phyloP scores from a whole-genome alignment of 2,329 filamentous ascomycete genomes.

The Xylaria digitata region DNA sequence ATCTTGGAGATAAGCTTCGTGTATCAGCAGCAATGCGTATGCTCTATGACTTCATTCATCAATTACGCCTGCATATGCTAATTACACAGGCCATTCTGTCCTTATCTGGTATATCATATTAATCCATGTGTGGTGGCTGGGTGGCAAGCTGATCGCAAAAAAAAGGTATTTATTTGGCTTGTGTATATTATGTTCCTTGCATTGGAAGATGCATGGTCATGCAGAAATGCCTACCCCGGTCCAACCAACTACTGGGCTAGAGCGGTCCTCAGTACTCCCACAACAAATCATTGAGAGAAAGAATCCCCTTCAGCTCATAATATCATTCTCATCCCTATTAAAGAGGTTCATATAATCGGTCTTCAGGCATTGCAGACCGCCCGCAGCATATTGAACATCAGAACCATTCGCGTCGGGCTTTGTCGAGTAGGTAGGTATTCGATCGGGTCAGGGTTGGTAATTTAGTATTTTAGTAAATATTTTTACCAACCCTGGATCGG shows the following conservation, averaged over 20 bases:
- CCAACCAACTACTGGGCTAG: no score
- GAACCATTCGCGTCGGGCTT: background rate
- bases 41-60: slow-evolving; percentile 32
- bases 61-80: background rate
- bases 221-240: no score
- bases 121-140: background rate
- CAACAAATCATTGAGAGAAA: no score
- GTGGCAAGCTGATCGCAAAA: background rate
- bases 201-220: background rate
- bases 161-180: background rate
- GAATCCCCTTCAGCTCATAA: no score
- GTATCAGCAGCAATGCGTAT: background rate
- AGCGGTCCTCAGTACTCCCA: no score
- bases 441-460: no score
- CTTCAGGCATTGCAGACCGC: no score
- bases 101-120: background rate
- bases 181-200: background rate
- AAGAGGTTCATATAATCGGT: no score
- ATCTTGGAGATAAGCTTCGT: background rate
- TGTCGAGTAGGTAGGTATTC: background rate
- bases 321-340: no score
- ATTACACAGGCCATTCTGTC: background rate
- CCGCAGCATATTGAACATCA: no score
- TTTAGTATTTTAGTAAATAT: no score
- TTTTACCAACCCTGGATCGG: no score